Percentiles rank a stretch among this genome's conserved stretches.
Evolutionary conservation across 2,329 filamentous ascomycete genomes (phyloP).

Genomic region (Canariomyces notabilis): DNA sequence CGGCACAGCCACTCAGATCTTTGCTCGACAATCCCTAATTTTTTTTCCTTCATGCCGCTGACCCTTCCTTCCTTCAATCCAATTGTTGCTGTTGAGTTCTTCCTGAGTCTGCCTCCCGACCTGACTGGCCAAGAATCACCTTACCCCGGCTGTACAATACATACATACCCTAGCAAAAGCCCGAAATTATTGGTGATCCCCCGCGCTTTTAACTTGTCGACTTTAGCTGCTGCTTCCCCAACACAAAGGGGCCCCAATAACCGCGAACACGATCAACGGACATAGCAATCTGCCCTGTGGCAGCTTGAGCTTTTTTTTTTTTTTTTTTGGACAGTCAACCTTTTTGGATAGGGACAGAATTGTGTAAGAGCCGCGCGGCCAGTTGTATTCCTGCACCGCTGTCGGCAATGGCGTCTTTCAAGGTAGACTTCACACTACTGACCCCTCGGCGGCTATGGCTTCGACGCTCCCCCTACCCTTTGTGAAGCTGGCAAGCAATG

Average conservation of each 20-base stretch:
- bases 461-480: conserved; percentile 22
- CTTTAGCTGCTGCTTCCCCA: conserved; percentile 17
- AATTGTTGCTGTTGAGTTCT: conserved; percentile 17
- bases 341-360: conserved; percentile 18
- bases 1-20: conserved; percentile 23
- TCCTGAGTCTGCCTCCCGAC: conserved; percentile 12
- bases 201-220: conserved; percentile 23
- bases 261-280: conserved; percentile 3
- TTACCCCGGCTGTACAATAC: conserved; percentile 12
- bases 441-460: no score
- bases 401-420: conserved; percentile 31
- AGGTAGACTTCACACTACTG: conserved; percentile 22
- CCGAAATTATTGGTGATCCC: conserved; percentile 27
- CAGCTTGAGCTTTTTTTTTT: no score
- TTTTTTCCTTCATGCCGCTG: conserved; percentile 18
- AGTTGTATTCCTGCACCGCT: conserved; percentile 15
- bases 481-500: conserved; percentile 29
- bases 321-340: conserved; percentile 13
- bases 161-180: conserved; percentile 21
- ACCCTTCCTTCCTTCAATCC: conserved; percentile 5
- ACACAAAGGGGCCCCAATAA: conserved; percentile 10
- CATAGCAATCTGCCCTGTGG: no score
- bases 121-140: conserved; percentile 21
- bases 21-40: conserved; percentile 15
- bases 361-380: conserved; percentile 17